Evolutionary conservation across 768 basidiomycete species (phyloP), one percentile per base, ranked within the genome.

Genomic region (Pleurotus citrinopileatus): DNA sequence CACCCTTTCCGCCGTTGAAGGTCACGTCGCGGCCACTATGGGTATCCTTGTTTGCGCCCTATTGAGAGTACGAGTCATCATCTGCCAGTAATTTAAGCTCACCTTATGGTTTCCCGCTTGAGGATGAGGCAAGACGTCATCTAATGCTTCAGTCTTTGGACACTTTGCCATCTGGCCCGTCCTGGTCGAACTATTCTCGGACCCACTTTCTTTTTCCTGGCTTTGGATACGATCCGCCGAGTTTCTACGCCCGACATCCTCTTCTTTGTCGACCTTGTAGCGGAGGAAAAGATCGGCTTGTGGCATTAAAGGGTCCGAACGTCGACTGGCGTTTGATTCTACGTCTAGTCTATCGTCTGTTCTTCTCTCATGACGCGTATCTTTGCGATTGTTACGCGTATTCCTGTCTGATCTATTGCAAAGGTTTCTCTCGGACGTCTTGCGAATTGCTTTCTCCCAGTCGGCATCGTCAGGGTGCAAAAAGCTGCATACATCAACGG

Each of bases 401-500:
- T 54, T 44, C 48, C 54, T 57, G 25, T 60, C 56, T 54, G 59
- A 43, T n/a, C 54, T 26, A 38, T 37, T 5, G 56, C 50, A 5
- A 51, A 38, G 1, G 57, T 22, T 36, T 23, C 52, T 53, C 13
- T 42, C 12, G 27, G 23, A 28, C 60, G 57, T 56, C 27, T 54
- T 54, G 32, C 60, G 55, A 42, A 58, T 62, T 17, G 61, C 40
- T 51, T 63, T 61, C 4, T 65, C 63, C 70, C 80, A 81, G 42
- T 76, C 70, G 27, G 68, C 55, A 61, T 82, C 81, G 42, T 61
- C 67, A 26, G 80, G 80, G 56, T 82, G 80, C 32, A 81, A 70
- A 57, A 79, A 82, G 25, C 81, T 70, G 36, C n/a, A 40, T 8
- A 34, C 13, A 34, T 12, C 29, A 23, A 20, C 32, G 7, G 6